These are phyloP conservation scores for Coemansia nantahalensis DNA, from an alignment of 192 early-diverging fungal species.

Conservation along the genomic window DNA sequence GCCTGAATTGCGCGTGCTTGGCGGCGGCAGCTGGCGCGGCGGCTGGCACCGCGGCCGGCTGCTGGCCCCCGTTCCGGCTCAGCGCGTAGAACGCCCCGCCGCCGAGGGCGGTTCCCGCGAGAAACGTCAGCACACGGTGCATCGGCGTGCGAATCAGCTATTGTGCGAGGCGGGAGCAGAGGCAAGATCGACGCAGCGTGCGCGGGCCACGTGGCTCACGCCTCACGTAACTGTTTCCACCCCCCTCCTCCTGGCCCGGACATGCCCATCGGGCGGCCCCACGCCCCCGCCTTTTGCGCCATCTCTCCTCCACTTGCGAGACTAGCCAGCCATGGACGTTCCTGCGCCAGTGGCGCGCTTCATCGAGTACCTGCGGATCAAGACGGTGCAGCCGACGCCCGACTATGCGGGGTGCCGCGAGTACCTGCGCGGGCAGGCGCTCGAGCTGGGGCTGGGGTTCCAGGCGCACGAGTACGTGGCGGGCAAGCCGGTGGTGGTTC, in stretches of 20 bases:
- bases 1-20: neutral
- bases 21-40: conserved; percentile 1
- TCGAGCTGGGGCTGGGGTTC: conserved; percentile 65
- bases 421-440: conserved; percentile 66
- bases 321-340: neutral
- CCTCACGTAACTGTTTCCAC: too few relatives aligned
- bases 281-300: too few relatives aligned
- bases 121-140: conserved; percentile 45
- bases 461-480: conserved; percentile 54
- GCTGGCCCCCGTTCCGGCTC: conserved; percentile 2
- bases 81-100: conserved; percentile 41
- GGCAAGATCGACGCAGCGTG: too few relatives aligned
- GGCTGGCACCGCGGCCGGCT: neutral
- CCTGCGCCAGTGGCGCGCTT: conserved; percentile 53
- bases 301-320: neutral
- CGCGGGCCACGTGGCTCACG: too few relatives aligned
- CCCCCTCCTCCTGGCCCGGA: too few relatives aligned
- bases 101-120: conserved; percentile 39
- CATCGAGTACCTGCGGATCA: conserved; percentile 79
- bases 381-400: conserved; percentile 81
- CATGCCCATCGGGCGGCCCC: too few relatives aligned
- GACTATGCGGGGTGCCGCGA: conserved; percentile 66
- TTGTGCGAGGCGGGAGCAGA: too few relatives aligned
- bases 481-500: conserved; percentile 70
- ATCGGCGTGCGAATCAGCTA: too few relatives aligned